A percentile compares a stretch with the other conserved stretches of the same genome.
Evolutionary conservation across 257 asterid species (phyloP).

Genomic region (Rauvolfia tetraphylla): DNA sequence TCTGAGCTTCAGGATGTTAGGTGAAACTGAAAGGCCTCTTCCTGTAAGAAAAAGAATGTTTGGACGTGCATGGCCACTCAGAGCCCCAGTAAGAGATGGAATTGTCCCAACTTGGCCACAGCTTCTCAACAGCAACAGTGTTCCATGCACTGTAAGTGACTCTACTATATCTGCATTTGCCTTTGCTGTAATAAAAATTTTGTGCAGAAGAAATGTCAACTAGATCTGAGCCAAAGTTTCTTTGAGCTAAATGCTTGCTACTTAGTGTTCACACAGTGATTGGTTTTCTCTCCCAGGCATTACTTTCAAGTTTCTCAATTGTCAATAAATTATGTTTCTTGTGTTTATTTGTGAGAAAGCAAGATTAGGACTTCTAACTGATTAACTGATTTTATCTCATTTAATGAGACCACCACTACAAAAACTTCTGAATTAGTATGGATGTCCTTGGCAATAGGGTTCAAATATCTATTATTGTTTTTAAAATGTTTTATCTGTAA

Average conservation of each 20-base stretch:
- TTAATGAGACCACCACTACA: not conserved
- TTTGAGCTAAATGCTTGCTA: not conserved
- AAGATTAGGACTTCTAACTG: not conserved
- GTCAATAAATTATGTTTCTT: not conserved
- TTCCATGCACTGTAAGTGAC: conserved; percentile 78
- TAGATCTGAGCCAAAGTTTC: not conserved
- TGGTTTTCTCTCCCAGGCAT: not conserved
- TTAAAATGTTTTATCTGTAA: not conserved
- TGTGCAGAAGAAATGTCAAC: not conserved
- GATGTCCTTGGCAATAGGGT: not conserved
- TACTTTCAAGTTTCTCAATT: not conserved
- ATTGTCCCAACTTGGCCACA: conserved; percentile 88
- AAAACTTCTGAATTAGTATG: not conserved
- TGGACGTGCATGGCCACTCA: conserved; percentile 95
- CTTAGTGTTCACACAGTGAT: not conserved
- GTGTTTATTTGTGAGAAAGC: not conserved
- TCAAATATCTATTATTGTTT: not conserved
- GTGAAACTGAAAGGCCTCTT: conserved; percentile 87
- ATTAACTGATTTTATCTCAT: not conserved
- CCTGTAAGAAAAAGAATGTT: conserved; percentile 78
- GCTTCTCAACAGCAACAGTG: conserved; percentile 39
- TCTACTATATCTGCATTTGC: not conserved
- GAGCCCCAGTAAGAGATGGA: conserved; percentile 89
- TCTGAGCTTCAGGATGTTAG: conserved; percentile 78
- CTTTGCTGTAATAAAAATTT: not conserved